These are phyloP conservation scores for Yarrowia yakushimensis DNA, from an alignment of 805 yeast genomes.

Conservation along the genomic window DNA sequence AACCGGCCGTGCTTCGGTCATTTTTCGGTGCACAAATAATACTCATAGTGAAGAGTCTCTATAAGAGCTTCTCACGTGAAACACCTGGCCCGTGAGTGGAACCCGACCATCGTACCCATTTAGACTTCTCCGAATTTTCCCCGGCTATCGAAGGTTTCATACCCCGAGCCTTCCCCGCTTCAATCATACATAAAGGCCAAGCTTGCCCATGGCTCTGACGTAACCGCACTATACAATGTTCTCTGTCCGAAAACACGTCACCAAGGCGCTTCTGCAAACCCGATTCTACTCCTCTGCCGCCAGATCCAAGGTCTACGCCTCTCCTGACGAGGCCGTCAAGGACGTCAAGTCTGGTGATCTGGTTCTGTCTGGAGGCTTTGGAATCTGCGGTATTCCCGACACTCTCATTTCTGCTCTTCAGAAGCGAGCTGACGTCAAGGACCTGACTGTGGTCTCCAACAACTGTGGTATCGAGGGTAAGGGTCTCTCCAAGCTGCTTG, in stretches of 20 bases:
- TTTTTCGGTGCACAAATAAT: neutral
- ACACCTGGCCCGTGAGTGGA: neutral
- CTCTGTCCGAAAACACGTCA: conserved; percentile 12
- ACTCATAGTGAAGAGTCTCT: neutral
- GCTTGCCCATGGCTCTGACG: neutral
- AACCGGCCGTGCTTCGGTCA: neutral
- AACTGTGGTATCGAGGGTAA: conserved; percentile 48
- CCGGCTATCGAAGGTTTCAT: conserved; percentile 21
- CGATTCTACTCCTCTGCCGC: conserved; percentile 13
- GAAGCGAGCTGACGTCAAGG: conserved; percentile 37
- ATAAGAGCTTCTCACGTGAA: neutral
- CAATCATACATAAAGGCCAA: conserved; percentile 15
- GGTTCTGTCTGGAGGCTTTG: conserved; percentile 50
- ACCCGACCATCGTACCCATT: neutral
- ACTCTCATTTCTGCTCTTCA: conserved; percentile 43
- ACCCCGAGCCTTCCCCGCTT: conserved; percentile 18
- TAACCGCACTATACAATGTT: neutral
- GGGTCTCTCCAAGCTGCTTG: conserved; percentile 45
- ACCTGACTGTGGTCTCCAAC: conserved; percentile 43
- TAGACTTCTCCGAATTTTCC: neutral
- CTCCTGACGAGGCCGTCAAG: conserved; percentile 26
- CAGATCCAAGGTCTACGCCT: conserved; percentile 21
- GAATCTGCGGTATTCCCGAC: conserved; percentile 48
- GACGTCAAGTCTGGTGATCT: conserved; percentile 35
- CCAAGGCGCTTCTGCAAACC: neutral